Base-by-base conservation (phyloP, 2,329 filamentous ascomycete genomes). In the Hymenoscyphus repandus region DNA sequence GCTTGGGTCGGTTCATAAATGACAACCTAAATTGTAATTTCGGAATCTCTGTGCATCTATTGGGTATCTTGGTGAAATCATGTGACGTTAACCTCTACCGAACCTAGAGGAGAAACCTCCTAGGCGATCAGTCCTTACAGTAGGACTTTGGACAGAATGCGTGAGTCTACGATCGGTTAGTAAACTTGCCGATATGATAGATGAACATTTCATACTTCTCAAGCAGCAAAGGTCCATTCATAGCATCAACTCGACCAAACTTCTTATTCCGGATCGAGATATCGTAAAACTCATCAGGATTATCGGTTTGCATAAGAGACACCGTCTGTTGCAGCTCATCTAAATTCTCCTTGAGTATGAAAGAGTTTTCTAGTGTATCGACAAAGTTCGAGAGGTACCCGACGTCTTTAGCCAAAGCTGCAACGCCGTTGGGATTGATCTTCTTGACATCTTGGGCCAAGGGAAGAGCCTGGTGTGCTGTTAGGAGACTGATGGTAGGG, bases 241-340 rank as follows among this genome's bases (percentile, higher is more conserved):
- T 76, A 47, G 89, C 87, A 70, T 97, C 90, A 32, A 99, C 95
- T 48, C 90, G 85, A 13, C 90, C 88, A 66, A 96, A 99, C 67
- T 96, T 95, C 72, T 88, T 91, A 70, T 96, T 96, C 47, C 90
- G 77, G 12, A 86, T 88, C 5, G 86, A 87, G 45, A 93, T 86
- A 65, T 99, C 93, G 67, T 93, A 99, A 69, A 96, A 99, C 68
- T 97, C 92, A 58, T 97, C 91, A n/a, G 89, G 82, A 62, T 95
- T 95, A 37, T 95, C 90, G 1, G 80, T 81, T 64, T 88, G 83
- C 79, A 99, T 87, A 22, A 99, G 76, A 53, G 87, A 83, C 42
- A 96, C 86, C 1, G 93, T 97, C 72, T 99, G 93, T 61, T 92
- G 85, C 33, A 99, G 75, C 71, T 97, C 93, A 62, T 96, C 91